Base-by-base conservation (phyloP, 2,329 filamentous ascomycete species). In the Phialemoniopsis sp. region DNA sequence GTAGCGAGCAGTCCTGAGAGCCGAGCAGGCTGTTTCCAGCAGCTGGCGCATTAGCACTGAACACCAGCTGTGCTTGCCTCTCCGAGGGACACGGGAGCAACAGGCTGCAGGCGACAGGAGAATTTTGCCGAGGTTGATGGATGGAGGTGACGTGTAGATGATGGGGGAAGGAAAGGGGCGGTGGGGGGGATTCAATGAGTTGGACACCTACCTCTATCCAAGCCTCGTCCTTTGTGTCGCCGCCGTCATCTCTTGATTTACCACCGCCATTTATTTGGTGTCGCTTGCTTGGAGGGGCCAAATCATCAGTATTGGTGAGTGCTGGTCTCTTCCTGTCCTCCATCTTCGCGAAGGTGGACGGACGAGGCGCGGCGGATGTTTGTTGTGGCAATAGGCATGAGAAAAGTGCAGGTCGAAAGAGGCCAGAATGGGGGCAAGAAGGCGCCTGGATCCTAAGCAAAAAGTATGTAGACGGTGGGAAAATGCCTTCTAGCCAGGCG, bases 251-350 rank as follows among this genome's bases (percentile, higher is more conserved):
- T 46, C 73, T 73, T 50, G 64, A 60, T 51, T 76, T 78, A 55
- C 68, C 73, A 47, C 73, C 68, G 56, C 89, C 89, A 73, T 95
- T 96, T 50, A 91, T 78, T 40, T 89, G 87, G 64, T 95, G 87
- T 67, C 89, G 85, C 76, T 97, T 98, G 59, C 82, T 86, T 16
- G 91, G 90, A 50, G 91, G 91, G 50, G 86, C 87, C 58, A 87
- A 73, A 53, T 96, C 89, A 63, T 93, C 87, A 57, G 80, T 72
- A 60, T 85, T 86, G 66, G 80, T 77, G 54, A 85, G 78, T 60
- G 89, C 87, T 60, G 89, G 86, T 80, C 93, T 83, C 80, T 98
- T 98, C 80, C 93, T 89, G 75, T 97, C 93, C 78, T 98, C 93
- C 91, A 97, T 98, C 80, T 93, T 95, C 73, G 82, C 74, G 70